phyloP scores from a whole-genome alignment of 2,329 filamentous ascomycete genomes.

The Parastagonospora avenae region DNA sequence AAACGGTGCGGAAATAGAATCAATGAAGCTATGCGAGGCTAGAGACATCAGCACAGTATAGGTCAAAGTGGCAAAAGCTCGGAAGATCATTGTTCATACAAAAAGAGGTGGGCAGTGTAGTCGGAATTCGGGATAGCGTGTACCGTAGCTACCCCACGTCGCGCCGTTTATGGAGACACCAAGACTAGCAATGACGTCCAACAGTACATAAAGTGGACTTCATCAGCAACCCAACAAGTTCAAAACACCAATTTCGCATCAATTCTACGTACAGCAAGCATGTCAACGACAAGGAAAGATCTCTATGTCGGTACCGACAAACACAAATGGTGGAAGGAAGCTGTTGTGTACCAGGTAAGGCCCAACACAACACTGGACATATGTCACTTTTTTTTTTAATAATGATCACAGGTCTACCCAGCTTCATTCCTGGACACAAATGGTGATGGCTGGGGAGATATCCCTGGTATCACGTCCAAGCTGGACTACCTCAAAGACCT shows the following conservation, averaged over 20 bases:
- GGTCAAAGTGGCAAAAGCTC: too few relatives aligned
- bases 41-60: too few relatives aligned
- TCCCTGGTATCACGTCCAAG: constrained; percentile 61
- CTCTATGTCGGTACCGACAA: constrained; percentile 41
- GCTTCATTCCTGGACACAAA: constrained; percentile 65
- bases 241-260: not conserved
- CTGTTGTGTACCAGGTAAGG: constrained; percentile 60
- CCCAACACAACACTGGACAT: not conserved
- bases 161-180: not conserved
- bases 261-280: not conserved
- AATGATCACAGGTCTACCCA: constrained; percentile 56
- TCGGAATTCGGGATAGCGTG: not conserved
- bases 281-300: constrained; percentile 15
- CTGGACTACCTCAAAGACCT: constrained; percentile 61
- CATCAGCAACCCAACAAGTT: not conserved
- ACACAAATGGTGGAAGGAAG: constrained; percentile 64
- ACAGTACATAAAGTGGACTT: not conserved
- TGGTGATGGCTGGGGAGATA: constrained; percentile 61
- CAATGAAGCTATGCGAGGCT: too few relatives aligned
- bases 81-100: not conserved
- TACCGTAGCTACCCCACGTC: not conserved
- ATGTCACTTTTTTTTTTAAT: not conserved
- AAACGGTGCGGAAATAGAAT: too few relatives aligned
- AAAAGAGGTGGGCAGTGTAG: not conserved
- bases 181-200: not conserved